Conservation (phyloP, 495 filamentous ascomycete genomes). For the Jackrogersella minutella region DNA sequence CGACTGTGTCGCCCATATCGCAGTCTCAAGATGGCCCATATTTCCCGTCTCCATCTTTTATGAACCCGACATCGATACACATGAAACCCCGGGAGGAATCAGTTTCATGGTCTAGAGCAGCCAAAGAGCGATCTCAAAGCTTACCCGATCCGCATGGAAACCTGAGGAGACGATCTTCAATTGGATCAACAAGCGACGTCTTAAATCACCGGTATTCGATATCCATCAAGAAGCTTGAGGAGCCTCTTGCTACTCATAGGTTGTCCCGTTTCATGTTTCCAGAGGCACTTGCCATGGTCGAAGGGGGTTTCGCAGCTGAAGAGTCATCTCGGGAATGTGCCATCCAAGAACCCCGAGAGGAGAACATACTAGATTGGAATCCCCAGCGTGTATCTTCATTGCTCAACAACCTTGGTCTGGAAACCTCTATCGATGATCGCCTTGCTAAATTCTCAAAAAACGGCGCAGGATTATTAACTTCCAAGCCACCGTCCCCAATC, state of each 20-base stretch:
- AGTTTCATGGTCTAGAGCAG: conserved; percentile 20
- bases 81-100: conserved; percentile 57
- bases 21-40: conserved; percentile 18
- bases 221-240: background rate
- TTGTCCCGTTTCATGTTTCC: conserved; percentile 35
- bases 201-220: conserved; percentile 18
- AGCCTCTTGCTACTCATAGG: conserved; percentile 2
- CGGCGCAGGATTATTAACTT: background rate
- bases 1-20: conserved; percentile 1
- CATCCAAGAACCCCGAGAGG: background rate
- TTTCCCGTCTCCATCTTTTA: conserved; percentile 58
- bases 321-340: background rate
- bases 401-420: conserved; percentile 40
- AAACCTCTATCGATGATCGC: conserved; percentile 27
- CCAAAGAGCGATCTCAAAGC: conserved; percentile 48
- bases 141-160: conserved; percentile 47
- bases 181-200: conserved; percentile 28
- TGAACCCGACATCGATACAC: conserved; percentile 54
- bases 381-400: conserved; percentile 40
- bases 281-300: conserved; percentile 19
- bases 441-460: conserved; percentile 6
- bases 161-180: conserved; percentile 36
- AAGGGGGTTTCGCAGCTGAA: background rate
- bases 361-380: conserved; percentile 39
- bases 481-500: conserved; percentile 8